A percentile compares a stretch with the other conserved stretches of the same genome.
Conservation (phyloP, 2,329 filamentous ascomycete genomes). For the Alternaria sp. region DNA sequence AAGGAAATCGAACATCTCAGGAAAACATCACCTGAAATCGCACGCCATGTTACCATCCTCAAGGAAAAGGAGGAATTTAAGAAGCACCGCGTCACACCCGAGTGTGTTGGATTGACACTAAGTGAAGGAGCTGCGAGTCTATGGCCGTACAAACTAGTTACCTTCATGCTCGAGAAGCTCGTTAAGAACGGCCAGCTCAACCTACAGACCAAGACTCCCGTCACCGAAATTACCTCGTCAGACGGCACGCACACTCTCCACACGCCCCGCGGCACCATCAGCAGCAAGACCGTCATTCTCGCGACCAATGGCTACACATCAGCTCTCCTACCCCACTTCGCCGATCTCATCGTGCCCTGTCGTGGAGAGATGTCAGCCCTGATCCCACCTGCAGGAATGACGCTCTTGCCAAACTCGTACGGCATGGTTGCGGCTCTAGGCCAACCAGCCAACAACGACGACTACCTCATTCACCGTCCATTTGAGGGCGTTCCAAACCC, state of each 20-base stretch:
- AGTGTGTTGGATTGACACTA: constrained; percentile 70
- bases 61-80: constrained; percentile 57
- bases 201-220: constrained; percentile 78
- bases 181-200: constrained; percentile 66
- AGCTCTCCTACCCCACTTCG: constrained; percentile 73
- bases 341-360: constrained; percentile 78
- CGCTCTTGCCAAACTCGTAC: constrained; percentile 67
- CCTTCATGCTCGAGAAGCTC: constrained; percentile 72
- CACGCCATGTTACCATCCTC: constrained; percentile 52
- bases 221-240: constrained; percentile 49
- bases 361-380: constrained; percentile 77
- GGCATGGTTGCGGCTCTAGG: constrained; percentile 67
- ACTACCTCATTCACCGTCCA: constrained; percentile 78
- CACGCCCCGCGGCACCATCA: constrained; percentile 74
- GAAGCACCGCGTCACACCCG: constrained; percentile 57
- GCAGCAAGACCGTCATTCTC: constrained; percentile 72
- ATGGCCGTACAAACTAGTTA: constrained; percentile 87
- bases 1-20: constrained; percentile 62
- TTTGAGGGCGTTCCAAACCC: constrained; percentile 53
- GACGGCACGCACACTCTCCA: constrained; percentile 65
- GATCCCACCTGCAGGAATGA: constrained; percentile 60
- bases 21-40: constrained; percentile 65
- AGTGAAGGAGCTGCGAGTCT: constrained; percentile 72
- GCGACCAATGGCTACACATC: constrained; percentile 89
- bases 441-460: constrained; percentile 63